These are phyloP conservation scores for Fermentozyma sake DNA, from an alignment of 1,139 yeast genomes.

Conservation along the genomic window DNA sequence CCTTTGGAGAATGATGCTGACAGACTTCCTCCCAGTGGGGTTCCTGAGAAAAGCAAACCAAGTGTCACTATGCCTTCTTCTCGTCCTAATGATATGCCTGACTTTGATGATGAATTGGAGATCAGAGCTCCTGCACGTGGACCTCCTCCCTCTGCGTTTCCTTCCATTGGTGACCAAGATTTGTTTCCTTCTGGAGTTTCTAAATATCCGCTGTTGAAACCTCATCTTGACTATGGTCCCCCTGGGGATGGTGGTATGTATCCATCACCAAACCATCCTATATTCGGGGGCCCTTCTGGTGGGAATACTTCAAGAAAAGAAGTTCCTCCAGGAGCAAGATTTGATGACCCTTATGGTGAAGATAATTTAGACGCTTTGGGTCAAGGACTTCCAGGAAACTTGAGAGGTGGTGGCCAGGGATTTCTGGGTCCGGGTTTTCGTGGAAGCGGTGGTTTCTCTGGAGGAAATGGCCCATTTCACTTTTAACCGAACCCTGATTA, in stretches of 20 bases:
- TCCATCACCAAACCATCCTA: conserved; percentile 48
- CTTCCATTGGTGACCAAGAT: conserved; percentile 47
- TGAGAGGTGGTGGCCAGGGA: conserved; percentile 19
- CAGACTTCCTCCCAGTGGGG: no score
- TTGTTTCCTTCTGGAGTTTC: conserved; percentile 47
- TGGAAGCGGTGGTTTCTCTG: no score
- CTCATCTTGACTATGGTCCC: conserved; percentile 33
- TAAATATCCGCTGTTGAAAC: conserved; percentile 38
- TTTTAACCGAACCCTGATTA: no score
- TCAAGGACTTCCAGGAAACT: conserved; percentile 45
- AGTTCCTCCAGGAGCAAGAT: conserved; percentile 51
- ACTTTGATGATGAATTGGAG: conserved; percentile 24
- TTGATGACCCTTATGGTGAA: conserved; percentile 49
- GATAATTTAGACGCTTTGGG: conserved; percentile 43
- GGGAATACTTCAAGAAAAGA: conserved; percentile 25
- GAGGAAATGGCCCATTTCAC: no score
- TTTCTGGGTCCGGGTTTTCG: conserved; percentile 6
- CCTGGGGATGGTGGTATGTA: conserved; percentile 49
- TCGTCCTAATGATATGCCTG: conserved; percentile 24
- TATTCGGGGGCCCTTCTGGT: conserved; percentile 30
- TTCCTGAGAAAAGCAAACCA: no score
- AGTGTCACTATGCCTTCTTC: no score
- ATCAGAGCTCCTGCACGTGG: conserved; percentile 10
- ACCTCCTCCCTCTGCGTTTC: conserved; percentile 12
- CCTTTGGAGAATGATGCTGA: no score